These are phyloP conservation scores for Lactifluus volemus DNA, from an alignment of 768 basidiomycete genomes.

Conservation along the genomic window DNA sequence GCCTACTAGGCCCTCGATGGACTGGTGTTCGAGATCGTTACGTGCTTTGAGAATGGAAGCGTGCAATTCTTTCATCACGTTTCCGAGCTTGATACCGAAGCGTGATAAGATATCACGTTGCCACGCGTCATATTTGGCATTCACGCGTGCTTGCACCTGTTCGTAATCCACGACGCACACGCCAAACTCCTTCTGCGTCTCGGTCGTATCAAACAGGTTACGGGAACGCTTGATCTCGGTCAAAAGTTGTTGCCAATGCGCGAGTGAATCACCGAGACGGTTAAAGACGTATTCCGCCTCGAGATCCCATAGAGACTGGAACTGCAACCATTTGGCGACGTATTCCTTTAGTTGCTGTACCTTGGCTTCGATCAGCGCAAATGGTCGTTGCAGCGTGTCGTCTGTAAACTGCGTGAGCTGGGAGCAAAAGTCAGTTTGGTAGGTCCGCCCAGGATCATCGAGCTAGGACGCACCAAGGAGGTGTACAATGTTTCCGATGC, in stretches of 20 bases:
- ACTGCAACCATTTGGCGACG: constrained; percentile 96
- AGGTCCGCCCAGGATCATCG: not conserved
- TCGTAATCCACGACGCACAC: constrained; percentile 96
- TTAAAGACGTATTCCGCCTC: constrained; percentile 96
- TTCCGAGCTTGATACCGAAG: constrained; percentile 89
- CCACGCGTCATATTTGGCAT: constrained; percentile 98
- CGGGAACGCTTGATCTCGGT: constrained; percentile 96
- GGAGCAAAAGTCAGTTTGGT: constrained; percentile 10
- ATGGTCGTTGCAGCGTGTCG: constrained; percentile 68
- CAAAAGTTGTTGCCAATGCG: constrained; percentile 90
- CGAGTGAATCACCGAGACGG: constrained; percentile 88
- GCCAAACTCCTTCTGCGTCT: constrained; percentile 85
- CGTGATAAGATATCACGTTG: constrained; percentile 89
- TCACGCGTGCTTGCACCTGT: constrained; percentile 94
- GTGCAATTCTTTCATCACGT: constrained; percentile 97
- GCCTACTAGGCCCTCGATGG: constrained; percentile 82
- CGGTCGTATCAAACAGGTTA: constrained; percentile 93
- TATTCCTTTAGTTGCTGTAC: constrained; percentile 83
- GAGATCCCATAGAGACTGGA: constrained; percentile 98
- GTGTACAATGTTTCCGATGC: constrained; percentile 72
- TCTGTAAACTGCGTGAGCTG: constrained; percentile 72
- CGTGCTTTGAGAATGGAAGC: constrained; percentile 86
- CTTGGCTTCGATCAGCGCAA: constrained; percentile 80
- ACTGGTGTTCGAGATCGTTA: constrained; percentile 92
- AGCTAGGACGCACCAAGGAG: constrained; percentile 54